Evolutionary conservation across 495 filamentous ascomycete genomes (phyloP).

Genomic region (Aspergillus haitiensis): DNA sequence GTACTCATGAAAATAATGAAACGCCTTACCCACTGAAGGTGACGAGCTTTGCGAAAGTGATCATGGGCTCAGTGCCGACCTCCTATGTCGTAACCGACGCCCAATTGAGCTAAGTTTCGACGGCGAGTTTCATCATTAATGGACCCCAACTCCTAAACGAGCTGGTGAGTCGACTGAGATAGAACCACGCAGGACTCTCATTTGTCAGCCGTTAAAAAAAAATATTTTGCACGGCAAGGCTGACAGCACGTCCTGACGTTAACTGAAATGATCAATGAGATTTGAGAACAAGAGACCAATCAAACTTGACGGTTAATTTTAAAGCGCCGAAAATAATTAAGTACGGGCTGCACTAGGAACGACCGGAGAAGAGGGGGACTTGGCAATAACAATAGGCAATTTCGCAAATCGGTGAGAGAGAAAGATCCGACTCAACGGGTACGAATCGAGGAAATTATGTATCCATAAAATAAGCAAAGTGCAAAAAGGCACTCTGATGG

Average conservation of each 20-base stretch:
- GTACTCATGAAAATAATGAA: too few species aligned
- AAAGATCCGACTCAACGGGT: too few species aligned
- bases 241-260: neutral
- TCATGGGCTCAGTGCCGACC: too few species aligned
- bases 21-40: too few species aligned
- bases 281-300: neutral
- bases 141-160: neutral
- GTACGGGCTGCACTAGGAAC: constrained; percentile 6
- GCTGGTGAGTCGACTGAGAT: too few species aligned
- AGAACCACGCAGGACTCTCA: neutral
- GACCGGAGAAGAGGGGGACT: constrained; percentile 13
- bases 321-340: neutral
- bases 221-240: neutral
- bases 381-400: neutral
- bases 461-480: too few species aligned
- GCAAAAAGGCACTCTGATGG: too few species aligned
- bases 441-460: too few species aligned
- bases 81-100: neutral
- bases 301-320: neutral
- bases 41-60: too few species aligned
- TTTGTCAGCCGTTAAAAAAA: neutral
- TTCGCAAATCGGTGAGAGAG: too few species aligned
- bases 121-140: neutral
- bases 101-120: neutral
- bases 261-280: neutral